Conservation (phyloP, 169 alveolate species). For the Eimeria falciformis region DNA sequence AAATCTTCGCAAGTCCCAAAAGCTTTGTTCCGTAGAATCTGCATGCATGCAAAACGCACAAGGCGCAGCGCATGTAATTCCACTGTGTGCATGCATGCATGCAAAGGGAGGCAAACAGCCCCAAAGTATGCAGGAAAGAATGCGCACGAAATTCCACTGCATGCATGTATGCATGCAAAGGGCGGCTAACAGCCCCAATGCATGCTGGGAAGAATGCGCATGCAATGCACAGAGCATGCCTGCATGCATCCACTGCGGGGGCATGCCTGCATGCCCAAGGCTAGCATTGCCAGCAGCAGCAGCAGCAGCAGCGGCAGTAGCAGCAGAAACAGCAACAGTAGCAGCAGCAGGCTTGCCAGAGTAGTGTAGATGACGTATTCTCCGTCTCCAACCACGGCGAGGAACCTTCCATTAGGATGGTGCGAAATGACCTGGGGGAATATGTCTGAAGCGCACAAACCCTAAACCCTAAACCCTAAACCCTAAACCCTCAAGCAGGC, state of each 20-base stretch:
- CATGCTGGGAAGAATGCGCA: neutral
- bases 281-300: neutral
- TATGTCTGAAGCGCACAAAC: slow-evolving; percentile 85
- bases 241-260: neutral
- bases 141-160: neutral
- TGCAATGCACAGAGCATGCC: neutral
- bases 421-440: slow-evolving; percentile 94
- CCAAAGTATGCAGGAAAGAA: neutral
- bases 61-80: neutral
- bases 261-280: neutral
- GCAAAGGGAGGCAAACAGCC: neutral
- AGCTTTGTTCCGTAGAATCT: slow-evolving; percentile 93
- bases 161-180: neutral
- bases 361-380: slow-evolving; percentile 97
- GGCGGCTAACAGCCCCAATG: too few relatives aligned
- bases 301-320: neutral
- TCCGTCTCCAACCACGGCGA: slow-evolving; percentile 98
- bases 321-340: slow-evolving; percentile 7
- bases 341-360: neutral
- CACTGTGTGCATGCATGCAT: neutral
- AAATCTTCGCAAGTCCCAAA: slow-evolving; percentile 96
- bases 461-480: slow-evolving; percentile 33
- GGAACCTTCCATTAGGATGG: slow-evolving; percentile 98
- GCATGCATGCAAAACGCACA: slow-evolving; percentile 7
- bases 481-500: slow-evolving; percentile 24